Base-by-base conservation (phyloP, 2,329 filamentous ascomycete genomes). In the Thielaviopsis musarum region DNA sequence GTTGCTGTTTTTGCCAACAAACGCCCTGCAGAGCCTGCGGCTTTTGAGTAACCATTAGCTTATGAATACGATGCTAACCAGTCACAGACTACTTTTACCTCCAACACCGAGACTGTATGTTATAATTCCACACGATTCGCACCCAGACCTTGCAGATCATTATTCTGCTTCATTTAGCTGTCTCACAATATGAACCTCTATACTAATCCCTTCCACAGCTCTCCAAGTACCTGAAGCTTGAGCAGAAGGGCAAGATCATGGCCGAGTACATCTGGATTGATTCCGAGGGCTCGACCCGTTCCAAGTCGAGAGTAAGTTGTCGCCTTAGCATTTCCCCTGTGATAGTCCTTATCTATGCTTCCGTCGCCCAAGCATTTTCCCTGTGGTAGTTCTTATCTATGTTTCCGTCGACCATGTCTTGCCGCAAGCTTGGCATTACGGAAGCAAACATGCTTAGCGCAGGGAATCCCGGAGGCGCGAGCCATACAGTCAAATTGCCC, bases 181-280 rank as follows among this genome's bases (percentile, higher is more conserved):
- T n/a, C 54, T 55, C 28, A 6, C 22, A 15, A 56, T 28, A n/a
- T 45, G 38, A 54, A 54, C 55, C 54, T 51, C 58, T 52, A 24
- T 38, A 28, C 54, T 45, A 45, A 5, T 52, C 5, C 28, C 51
- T 59, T 58, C 57, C 64, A 68, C 73, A 95, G 89, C 84, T 96
- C 73, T 77, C 85, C 73, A 96, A 96, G 76, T 97, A 91, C 81
- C 83, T 93, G 75, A 78, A 79, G 69, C 87, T 97, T 69, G 85
- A 90, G 72, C 91, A 97, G 78, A 88, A 86, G 73, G 91, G 90
- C 72, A 77, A 76, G 67, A 79, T 94, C 70, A 93, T 95, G 74
- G 91, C 90, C 70, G 91, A 96, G 77, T 96, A 96, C 76, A 84
- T 96, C 79, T 96, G 91, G 91, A 86, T 96, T 71, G 91, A 96